Conservation (phyloP, 768 basidiomycete genomes). For the Boletus speciosus region DNA sequence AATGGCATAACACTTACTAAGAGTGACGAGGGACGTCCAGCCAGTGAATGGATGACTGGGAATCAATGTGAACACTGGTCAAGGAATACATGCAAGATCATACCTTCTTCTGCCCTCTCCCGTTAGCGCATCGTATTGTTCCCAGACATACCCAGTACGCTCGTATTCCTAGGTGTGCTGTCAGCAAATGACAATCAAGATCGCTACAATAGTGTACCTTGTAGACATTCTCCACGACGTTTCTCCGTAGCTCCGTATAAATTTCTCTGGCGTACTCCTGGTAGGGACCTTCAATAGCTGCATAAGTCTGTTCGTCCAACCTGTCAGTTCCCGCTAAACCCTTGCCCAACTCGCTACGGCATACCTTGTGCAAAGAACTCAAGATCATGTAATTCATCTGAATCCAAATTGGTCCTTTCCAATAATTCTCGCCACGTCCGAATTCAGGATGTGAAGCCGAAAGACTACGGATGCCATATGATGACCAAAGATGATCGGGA, state of each 20-base stretch:
- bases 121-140: conserved; percentile 85
- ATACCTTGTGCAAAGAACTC: conserved; percentile 71
- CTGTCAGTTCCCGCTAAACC: not conserved
- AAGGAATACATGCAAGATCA: conserved; percentile 15
- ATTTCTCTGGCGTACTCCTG: conserved; percentile 71
- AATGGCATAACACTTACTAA: conserved; percentile 60
- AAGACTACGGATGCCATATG: conserved; percentile 84
- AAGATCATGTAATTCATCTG: conserved; percentile 96
- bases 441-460: conserved; percentile 88
- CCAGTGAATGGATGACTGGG: conserved; percentile 93
- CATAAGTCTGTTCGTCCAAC: conserved; percentile 59
- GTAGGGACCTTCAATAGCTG: conserved; percentile 73
- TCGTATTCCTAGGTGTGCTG: conserved; percentile 67
- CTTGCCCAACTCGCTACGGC: not conserved
- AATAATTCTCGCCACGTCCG: conserved; percentile 93
- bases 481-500: conserved; percentile 87
- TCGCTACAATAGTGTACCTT: conserved; percentile 40
- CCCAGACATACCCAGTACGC: conserved; percentile 94
- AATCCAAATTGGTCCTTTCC: conserved; percentile 96
- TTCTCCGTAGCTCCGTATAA: conserved; percentile 75
- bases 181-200: conserved; percentile 3
- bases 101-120: conserved; percentile 86
- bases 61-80: conserved; percentile 4
- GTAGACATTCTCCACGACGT: conserved; percentile 82
- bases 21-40: conserved; percentile 86